Evolutionary conservation across 371 early-diverging fungal species (phyloP).

Genomic region (Phascolomyces articulosus): DNA sequence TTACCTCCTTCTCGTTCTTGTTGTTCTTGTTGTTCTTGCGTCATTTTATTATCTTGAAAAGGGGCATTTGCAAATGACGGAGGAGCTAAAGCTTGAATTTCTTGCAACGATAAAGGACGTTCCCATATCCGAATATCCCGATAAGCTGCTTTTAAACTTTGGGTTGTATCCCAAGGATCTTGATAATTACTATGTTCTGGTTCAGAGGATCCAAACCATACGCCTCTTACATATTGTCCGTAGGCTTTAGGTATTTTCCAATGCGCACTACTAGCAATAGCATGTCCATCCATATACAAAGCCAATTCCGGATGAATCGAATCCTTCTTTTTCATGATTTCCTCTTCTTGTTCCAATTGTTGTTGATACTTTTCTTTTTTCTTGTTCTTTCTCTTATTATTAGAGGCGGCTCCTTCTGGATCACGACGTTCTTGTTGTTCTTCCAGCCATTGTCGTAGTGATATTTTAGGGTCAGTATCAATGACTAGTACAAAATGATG

Average conservation of each 20-base stretch:
- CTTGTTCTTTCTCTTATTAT: too few species aligned
- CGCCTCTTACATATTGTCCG: constrained; percentile 30
- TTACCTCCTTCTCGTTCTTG: too few species aligned
- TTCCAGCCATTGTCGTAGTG: neutral
- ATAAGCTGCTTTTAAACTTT: constrained; percentile 34
- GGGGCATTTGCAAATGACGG: neutral
- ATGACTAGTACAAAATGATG: constrained; percentile 45
- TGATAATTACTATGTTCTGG: constrained; percentile 44
- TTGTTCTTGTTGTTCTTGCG: neutral
- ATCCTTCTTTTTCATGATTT: neutral
- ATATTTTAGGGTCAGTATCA: constrained; percentile 1
- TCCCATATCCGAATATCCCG: constrained; percentile 46
- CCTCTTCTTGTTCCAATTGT: neutral
- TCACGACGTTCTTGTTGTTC: neutral
- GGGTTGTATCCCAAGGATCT: constrained; percentile 45
- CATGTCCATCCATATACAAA: constrained; percentile 48
- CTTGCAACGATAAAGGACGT: constrained; percentile 16
- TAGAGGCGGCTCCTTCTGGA: neutral
- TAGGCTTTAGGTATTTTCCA: constrained; percentile 28
- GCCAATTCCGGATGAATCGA: constrained; percentile 21
- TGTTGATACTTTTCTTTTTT: too few species aligned
- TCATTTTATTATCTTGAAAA: neutral
- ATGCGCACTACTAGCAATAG: constrained; percentile 25
- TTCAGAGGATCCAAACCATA: constrained; percentile 54
- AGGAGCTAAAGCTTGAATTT: neutral